A percentile compares a stretch with the other conserved stretches of the same genome.
Evolutionary conservation across 1,284 basidiomycete species (phyloP).

Genomic region (Schizophyllum commune): DNA sequence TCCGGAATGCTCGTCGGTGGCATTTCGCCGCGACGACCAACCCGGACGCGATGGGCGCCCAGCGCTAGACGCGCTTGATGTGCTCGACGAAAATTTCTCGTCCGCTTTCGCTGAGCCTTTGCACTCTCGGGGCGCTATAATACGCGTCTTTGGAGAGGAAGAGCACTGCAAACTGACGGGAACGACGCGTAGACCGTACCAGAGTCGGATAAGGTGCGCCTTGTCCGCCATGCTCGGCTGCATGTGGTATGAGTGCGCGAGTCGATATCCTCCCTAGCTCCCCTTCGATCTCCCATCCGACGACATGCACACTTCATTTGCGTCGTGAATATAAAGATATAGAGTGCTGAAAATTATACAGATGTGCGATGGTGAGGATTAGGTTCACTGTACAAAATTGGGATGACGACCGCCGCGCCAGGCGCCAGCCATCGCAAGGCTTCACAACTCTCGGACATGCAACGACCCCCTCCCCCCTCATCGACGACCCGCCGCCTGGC

Average conservation of each 20-base stretch:
- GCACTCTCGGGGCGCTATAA: neutral
- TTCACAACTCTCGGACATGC: neutral
- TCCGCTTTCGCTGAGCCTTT: neutral
- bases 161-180: neutral
- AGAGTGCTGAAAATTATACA: neutral
- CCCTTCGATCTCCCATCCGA: neutral
- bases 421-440: neutral
- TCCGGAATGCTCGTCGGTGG: neutral
- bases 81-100: neutral
- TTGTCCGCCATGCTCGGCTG: neutral
- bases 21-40: neutral
- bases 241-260: neutral
- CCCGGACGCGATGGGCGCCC: neutral
- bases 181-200: neutral
- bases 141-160: neutral
- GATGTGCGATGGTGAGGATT: neutral
- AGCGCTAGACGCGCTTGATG: neutral
- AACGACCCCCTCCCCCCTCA: neutral
- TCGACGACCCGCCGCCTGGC: neutral
- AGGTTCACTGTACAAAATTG: neutral
- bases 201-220: neutral
- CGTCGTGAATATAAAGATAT: neutral
- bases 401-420: neutral
- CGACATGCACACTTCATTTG: neutral
- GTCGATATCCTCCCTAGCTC: neutral